These are phyloP conservation scores for Candida frijolesensis DNA, from an alignment of 1,139 yeast genomes.

Conservation along the genomic window DNA sequence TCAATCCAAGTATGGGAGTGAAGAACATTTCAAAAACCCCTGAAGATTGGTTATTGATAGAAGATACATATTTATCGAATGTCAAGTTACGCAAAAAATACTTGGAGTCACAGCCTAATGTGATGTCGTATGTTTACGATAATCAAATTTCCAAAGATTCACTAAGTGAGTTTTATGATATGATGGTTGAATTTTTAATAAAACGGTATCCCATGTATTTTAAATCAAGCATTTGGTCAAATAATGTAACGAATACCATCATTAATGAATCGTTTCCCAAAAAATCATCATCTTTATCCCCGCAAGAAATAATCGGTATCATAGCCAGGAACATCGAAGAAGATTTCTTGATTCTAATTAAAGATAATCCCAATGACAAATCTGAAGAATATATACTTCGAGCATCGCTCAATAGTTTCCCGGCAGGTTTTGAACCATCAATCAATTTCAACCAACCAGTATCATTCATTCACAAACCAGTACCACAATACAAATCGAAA, in stretches of 20 bases:
- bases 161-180: slow-evolving; percentile 35
- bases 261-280: slow-evolving; percentile 30
- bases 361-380: slow-evolving; percentile 34
- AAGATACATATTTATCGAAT: slow-evolving; percentile 33
- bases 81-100: slow-evolving; percentile 25
- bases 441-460: slow-evolving; percentile 35
- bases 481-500: slow-evolving; percentile 40
- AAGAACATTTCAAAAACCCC: slow-evolving; percentile 32
- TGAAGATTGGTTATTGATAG: slow-evolving; percentile 42
- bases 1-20: slow-evolving; percentile 43
- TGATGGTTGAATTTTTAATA: slow-evolving; percentile 27
- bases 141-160: slow-evolving; percentile 26
- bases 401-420: slow-evolving; percentile 41
- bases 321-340: slow-evolving; percentile 41
- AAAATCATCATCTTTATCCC: slow-evolving; percentile 16
- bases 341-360: slow-evolving; percentile 39
- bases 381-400: slow-evolving; percentile 39
- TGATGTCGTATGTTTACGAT: slow-evolving; percentile 26
- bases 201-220: slow-evolving; percentile 40
- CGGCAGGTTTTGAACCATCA: slow-evolving; percentile 48
- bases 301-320: slow-evolving; percentile 23
- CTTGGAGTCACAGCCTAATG: slow-evolving; percentile 21
- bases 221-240: slow-evolving; percentile 7
- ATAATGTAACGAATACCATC: slow-evolving; percentile 26
- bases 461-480: slow-evolving; percentile 43